Evolutionary conservation across 2,329 filamentous ascomycete species (phyloP), one percentile per base, ranked within the genome.

Genomic region (Akanthomyces lecanii): DNA sequence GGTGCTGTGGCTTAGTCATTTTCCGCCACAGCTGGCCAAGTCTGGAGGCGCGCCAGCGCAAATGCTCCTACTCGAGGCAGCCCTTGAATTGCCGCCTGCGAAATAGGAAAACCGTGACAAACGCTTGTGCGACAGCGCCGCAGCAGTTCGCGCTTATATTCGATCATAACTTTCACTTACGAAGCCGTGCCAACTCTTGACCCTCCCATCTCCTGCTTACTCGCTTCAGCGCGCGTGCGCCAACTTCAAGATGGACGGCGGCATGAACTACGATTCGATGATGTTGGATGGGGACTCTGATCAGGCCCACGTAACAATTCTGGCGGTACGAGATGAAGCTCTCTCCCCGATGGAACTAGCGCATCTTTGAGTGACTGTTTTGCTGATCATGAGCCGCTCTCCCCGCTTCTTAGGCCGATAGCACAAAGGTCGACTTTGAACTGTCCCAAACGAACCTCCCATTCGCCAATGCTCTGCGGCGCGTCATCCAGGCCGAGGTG

Each of bases 401-500:
- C 21, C 33, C 18, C n/a, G 7, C 60, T 33, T 14, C 8, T 12
- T 69, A 97, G 92, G 90, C 90, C 67, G 91, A 93, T 73, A 80
- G 81, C 66, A 86, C 88, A 70, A 89, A 90, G 71, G 92, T 97
- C 75, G 89, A 97, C 78, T 98, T 98, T 80, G 89, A 95, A 76
- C 86, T 99, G 63, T 89, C 86, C 71, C 92, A 92, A 74, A 91
- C 94, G 71, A 92, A 96, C 73, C 88, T 97, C 64, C 85, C 92
- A 66, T 92, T 97, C 70, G 94, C 94, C 71, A 99, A 99, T 81
- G 90, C 92, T 52, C 79, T 98, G 65, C 93, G 94, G 66, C 91
- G 94, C 73, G 84, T 92, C 64, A 94, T 98, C 79, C 88, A 97
- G 68, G 91, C 92, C 71, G 94, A 99, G 78, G 90, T 99, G 64